phyloP scores from a whole-genome alignment of 73 alveolate species.

The Paramecium pentaurelia region DNA sequence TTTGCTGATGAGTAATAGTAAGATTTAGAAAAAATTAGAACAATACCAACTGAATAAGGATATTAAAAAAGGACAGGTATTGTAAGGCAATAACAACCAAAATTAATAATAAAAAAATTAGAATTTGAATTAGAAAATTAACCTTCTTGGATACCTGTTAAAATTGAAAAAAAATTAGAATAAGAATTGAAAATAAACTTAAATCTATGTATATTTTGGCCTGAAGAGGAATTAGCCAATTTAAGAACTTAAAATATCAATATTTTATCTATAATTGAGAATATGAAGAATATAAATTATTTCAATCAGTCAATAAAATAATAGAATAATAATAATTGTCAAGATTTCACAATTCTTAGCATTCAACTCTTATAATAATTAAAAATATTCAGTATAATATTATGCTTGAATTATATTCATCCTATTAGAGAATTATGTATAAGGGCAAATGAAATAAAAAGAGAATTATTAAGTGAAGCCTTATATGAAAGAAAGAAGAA shows the following conservation, averaged over 20 bases:
- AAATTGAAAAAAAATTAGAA: not conserved
- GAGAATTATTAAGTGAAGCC: not conserved
- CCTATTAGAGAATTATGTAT: not conserved
- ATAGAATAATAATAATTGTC: not conserved
- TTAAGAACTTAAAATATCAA: not conserved
- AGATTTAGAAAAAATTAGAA: not conserved
- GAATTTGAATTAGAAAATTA: not conserved
- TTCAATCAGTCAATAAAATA: not conserved
- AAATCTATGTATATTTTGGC: conserved; percentile 13
- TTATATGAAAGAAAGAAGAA: conserved; percentile 13
- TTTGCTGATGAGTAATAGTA: not conserved
- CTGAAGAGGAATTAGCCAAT: conserved; percentile 10
- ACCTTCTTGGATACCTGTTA: conserved; percentile 4
- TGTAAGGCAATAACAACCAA: not conserved
- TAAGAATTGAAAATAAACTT: not conserved
- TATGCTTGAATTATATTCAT: not conserved
- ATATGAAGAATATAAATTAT: not conserved
- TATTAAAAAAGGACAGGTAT: not conserved
- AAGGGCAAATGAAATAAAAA: not conserved
- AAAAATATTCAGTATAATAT: not conserved
- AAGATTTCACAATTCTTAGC: not conserved
- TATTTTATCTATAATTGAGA: not conserved
- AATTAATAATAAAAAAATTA: conserved; percentile 4
- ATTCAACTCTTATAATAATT: not conserved
- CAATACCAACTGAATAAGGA: not conserved